Percentiles rank a stretch among this genome's conserved stretches.
phyloP scores from a whole-genome alignment of 1,284 basidiomycete genomes.

The Schizopora paradoxa region DNA sequence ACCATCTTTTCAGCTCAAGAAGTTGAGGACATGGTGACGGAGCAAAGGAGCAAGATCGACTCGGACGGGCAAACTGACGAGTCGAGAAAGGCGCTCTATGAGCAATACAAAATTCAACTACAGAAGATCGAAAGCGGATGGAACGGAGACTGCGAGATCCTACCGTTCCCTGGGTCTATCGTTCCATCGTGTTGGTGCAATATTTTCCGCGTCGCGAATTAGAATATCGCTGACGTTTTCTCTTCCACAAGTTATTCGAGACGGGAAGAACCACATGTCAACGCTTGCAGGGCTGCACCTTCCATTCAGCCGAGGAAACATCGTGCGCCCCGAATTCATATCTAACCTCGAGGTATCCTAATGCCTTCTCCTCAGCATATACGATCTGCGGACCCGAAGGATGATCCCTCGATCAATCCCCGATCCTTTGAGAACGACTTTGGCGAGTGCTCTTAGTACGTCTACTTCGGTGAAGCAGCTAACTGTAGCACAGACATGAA shows the following conservation, averaged over 20 bases:
- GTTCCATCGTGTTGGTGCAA: slow-evolving; percentile 1
- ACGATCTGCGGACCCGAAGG: background rate
- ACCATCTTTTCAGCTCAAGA: slow-evolving; percentile 12
- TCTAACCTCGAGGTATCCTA: background rate
- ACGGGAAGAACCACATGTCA: slow-evolving; percentile 18
- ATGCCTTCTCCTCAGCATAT: background rate
- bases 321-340: slow-evolving; percentile 17
- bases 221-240: background rate
- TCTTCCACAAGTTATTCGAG: slow-evolving; percentile 9
- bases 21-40: slow-evolving; percentile 14
- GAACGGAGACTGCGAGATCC: slow-evolving; percentile 20
- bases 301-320: slow-evolving; percentile 27
- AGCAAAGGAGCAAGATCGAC: slow-evolving; percentile 14
- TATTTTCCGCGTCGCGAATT: background rate
- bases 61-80: slow-evolving; percentile 8
- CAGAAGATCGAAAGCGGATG: slow-evolving; percentile 20
- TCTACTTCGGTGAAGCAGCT: background rate
- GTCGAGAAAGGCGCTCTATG: slow-evolving; percentile 19
- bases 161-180: slow-evolving; percentile 11
- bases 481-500: background rate
- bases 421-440: background rate
- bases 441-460: background rate
- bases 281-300: slow-evolving; percentile 12
- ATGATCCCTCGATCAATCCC: background rate
- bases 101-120: slow-evolving; percentile 26